Evolutionary conservation across 2,329 filamentous ascomycete species (phyloP).

Genomic region (Colletotrichum filicis): DNA sequence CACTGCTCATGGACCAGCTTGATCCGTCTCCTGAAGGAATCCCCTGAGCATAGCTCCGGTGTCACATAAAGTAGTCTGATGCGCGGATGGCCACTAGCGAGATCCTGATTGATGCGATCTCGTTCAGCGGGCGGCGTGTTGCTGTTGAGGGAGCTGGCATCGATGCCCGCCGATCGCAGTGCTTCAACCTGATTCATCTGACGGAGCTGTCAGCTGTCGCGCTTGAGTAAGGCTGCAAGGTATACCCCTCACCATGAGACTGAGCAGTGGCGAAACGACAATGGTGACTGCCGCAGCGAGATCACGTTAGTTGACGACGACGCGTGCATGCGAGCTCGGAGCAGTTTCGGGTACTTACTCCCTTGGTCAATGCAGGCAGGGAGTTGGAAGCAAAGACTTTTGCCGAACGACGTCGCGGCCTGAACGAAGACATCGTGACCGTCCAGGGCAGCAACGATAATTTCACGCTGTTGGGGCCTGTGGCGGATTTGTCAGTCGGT

Average conservation of each 20-base stretch:
- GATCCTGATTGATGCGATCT: constrained; percentile 78
- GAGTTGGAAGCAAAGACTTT: constrained; percentile 92
- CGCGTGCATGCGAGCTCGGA: constrained; percentile 10
- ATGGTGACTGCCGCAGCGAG: constrained; percentile 74
- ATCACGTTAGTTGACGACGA: constrained; percentile 38
- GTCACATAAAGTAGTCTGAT: constrained; percentile 92
- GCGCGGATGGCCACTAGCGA: constrained; percentile 87
- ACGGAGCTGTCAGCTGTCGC: constrained; percentile 15
- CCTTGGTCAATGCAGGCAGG: constrained; percentile 89
- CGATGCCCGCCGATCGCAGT: constrained; percentile 77
- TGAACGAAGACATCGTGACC: constrained; percentile 94
- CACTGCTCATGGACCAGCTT: constrained; percentile 80
- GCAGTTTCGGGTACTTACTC: constrained; percentile 64
- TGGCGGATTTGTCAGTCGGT: constrained; percentile 54
- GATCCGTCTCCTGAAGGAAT: constrained; percentile 81
- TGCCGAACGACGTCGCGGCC: constrained; percentile 90
- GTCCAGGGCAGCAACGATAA: constrained; percentile 83
- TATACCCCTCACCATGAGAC: constrained; percentile 76
- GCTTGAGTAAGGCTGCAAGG: constrained; percentile 15
- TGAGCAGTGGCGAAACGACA: constrained; percentile 88
- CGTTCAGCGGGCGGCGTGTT: constrained; percentile 76
- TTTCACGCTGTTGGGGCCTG: constrained; percentile 82
- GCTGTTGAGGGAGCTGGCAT: constrained; percentile 88
- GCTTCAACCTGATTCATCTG: constrained; percentile 93
- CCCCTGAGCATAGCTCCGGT: constrained; percentile 84